Base-by-base conservation (phyloP, 371 early-diverging fungal genomes). In the Mortierella polycephala region DNA sequence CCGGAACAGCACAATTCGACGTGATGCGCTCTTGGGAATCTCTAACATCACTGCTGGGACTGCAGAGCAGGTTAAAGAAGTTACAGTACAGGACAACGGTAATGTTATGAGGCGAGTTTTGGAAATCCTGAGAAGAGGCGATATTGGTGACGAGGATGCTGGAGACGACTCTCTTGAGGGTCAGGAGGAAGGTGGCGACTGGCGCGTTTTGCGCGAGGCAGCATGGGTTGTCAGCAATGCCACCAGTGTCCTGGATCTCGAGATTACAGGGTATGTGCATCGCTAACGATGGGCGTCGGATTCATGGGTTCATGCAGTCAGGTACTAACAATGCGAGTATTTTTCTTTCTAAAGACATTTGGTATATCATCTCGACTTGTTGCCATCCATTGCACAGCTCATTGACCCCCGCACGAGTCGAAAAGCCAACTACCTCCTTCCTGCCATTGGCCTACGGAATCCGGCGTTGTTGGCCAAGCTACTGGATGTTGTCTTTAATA, bases 171-270 rank as follows among this genome's bases (percentile, higher is more conserved):
- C 81, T 5, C 60, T 64, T 5, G 85, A 84, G 6, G 13, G 49
- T 2, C 67, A 67, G 0, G 61, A 62, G 14, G 84, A 83, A 11
- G 69, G 61, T 1, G 62, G 74, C 8, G 89, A 87, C 56, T 89
- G 89, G 89, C 86, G 85, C 23, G 81, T 87, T 6, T 83, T 85
- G 12, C 83, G 76, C 9, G 89, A 89, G 56, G 84, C 87, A 0
- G 63, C 86, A 0, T 87, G 87, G 87, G 85, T 85, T 49, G 60
- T 87, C 9, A 85, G 85, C 61, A 89, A 89, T 53, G 69, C 87
- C 6, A 83, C 86, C 9, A 84, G 85, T 50, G 70, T 84, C 10
- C 82, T 85, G 11, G 81, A 70, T 41, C 62, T 70, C n/a, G 74
- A 74, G 42, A 70, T 74, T 37, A 74, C 74, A n/a, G 74, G 74